Percentiles rank a stretch among this genome's conserved stretches.
Conservation (phyloP, 495 filamentous ascomycete species). For the Aspergillus nidulans region DNA sequence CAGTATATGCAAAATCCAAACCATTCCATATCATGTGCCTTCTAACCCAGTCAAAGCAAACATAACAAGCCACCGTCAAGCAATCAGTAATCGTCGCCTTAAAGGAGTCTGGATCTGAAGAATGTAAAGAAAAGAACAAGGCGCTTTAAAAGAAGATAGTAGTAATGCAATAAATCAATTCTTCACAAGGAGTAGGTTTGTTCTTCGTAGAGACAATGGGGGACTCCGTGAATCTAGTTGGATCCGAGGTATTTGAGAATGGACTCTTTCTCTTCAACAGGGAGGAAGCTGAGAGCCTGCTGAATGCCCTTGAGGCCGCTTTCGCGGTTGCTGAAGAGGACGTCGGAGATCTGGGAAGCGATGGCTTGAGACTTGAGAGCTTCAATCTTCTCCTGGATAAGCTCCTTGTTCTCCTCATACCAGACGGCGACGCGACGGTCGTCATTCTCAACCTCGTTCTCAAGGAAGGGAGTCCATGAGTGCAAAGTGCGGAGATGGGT, state of each 20-base stretch:
- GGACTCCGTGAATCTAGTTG: slow-evolving; percentile 21
- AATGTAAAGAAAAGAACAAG: slow-evolving; percentile 10
- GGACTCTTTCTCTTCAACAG: slow-evolving; percentile 81
- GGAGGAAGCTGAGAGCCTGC: slow-evolving; percentile 78
- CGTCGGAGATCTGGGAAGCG: slow-evolving; percentile 68
- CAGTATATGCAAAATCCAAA: slow-evolving; percentile 11
- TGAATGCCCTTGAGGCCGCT: slow-evolving; percentile 83
- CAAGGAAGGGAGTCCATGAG: slow-evolving; percentile 69
- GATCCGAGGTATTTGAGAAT: slow-evolving; percentile 66
- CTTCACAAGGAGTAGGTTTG: background rate
- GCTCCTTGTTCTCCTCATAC: slow-evolving; percentile 95
- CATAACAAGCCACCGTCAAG: background rate
- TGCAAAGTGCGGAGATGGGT: slow-evolving; percentile 64
- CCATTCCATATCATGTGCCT: slow-evolving; percentile 9
- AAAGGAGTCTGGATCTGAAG: background rate
- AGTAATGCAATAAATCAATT: slow-evolving; percentile 8
- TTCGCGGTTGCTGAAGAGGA: slow-evolving; percentile 70
- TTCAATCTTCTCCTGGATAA: slow-evolving; percentile 74
- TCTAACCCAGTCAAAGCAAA: slow-evolving; percentile 9
- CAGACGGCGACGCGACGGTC: slow-evolving; percentile 85
- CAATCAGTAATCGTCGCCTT: slow-evolving; percentile 1
- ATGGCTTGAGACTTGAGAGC: slow-evolving; percentile 70
- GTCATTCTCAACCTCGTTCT: slow-evolving; percentile 61
- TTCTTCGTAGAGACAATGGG: background rate
- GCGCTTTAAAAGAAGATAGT: slow-evolving; percentile 8